Evolutionary conservation across 148 eudicot genomes (phyloP).

Genomic region (Mesembryanthemum crystallinum): DNA sequence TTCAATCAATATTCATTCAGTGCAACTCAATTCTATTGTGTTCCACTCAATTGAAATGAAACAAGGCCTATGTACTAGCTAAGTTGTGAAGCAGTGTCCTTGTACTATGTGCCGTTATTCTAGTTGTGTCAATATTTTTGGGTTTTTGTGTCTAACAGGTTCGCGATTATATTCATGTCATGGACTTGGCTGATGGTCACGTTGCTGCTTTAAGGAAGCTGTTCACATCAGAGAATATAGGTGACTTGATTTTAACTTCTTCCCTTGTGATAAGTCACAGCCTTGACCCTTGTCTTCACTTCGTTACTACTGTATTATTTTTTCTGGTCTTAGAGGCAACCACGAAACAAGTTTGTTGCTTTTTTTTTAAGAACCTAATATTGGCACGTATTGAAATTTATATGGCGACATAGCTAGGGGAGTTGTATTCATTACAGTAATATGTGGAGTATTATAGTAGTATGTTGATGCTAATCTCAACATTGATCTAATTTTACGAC

Average conservation of each 20-base stretch:
- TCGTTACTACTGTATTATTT: no score
- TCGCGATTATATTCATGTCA: slow-evolving; percentile 86
- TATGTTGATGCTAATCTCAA: background rate
- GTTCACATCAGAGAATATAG: slow-evolving; percentile 41
- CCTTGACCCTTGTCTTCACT: background rate
- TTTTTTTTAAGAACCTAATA: no score
- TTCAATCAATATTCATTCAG: no score
- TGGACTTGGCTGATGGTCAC: slow-evolving; percentile 97
- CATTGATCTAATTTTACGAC: background rate
- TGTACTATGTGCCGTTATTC: background rate
- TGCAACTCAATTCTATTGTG: no score
- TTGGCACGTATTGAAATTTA: no score
- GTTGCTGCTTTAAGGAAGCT: slow-evolving; percentile 83
- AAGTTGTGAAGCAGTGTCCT: background rate
- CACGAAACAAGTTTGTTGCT: no score
- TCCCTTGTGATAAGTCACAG: background rate
- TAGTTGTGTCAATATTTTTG: background rate
- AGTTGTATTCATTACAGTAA: no score
- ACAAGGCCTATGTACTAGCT: background rate
- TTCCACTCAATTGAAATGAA: no score
- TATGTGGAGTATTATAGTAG: no score
- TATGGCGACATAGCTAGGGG: no score
- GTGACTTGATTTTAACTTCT: slow-evolving; percentile 27
- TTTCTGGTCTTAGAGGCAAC: no score
- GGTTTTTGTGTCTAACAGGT: slow-evolving; percentile 39